Percentiles rank a stretch among this genome's conserved stretches.
Evolutionary conservation across 1,284 basidiomycete species (phyloP).

Genomic region (Rhodotorula mucilaginosa): DNA sequence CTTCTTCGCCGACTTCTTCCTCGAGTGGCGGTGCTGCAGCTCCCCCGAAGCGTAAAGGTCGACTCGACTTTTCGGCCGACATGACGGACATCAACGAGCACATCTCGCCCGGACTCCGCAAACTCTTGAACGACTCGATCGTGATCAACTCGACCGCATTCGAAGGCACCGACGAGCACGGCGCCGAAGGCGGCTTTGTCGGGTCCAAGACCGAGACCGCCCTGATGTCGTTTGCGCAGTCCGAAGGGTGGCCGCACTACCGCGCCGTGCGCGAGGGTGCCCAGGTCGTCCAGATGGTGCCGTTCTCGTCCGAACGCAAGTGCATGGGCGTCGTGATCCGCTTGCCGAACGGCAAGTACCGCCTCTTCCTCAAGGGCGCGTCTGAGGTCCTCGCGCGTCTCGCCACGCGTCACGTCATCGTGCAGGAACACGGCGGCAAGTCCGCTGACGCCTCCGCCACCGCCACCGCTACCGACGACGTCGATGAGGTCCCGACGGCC

Average conservation of each 20-base stretch:
- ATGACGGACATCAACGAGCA: conserved; percentile 64
- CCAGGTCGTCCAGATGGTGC: conserved; percentile 80
- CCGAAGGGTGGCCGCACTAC: conserved; percentile 78
- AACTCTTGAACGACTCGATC: conserved; percentile 80
- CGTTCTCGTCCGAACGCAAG: conserved; percentile 93
- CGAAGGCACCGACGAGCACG: conserved; percentile 70
- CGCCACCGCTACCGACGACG: not conserved
- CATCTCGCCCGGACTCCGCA: conserved; percentile 63
- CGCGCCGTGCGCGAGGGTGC: conserved; percentile 65
- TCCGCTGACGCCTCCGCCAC: not conserved
- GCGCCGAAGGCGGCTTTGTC: conserved; percentile 68
- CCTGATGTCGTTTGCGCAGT: conserved; percentile 82
- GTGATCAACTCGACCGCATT: conserved; percentile 95
- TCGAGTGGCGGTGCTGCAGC: conserved; percentile 15
- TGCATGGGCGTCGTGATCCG: conserved; percentile 90
- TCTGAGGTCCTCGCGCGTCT: conserved; percentile 83
- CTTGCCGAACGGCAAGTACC: conserved; percentile 59
- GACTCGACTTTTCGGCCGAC: conserved; percentile 79
- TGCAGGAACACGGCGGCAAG: conserved; percentile 49
- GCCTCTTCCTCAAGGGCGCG: conserved; percentile 88
- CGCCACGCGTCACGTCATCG: conserved; percentile 70
- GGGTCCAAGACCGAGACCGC: conserved; percentile 98
- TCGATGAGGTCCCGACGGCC: conserved; percentile 57
- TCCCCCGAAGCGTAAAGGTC: conserved; percentile 34
- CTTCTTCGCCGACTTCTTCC: not conserved